phyloP scores from a whole-genome alignment of 495 filamentous ascomycete genomes.

The Cercophora newfieldiana region DNA sequence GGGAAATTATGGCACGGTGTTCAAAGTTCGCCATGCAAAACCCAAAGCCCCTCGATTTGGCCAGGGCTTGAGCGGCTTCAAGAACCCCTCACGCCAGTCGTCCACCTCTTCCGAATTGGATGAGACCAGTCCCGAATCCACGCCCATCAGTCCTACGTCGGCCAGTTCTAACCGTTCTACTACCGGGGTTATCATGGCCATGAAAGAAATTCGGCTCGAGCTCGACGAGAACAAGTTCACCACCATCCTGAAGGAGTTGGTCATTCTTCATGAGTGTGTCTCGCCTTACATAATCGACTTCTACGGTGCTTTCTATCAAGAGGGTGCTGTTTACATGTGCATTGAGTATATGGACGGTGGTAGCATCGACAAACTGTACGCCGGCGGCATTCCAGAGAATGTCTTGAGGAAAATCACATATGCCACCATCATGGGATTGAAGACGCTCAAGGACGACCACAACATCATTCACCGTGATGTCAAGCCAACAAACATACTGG shows the following conservation, averaged over 20 bases:
- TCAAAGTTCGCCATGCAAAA: slow-evolving; percentile 87
- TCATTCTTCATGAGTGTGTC: slow-evolving; percentile 91
- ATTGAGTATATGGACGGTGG: slow-evolving; percentile 99
- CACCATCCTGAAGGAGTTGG: slow-evolving; percentile 96
- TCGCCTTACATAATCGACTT: slow-evolving; percentile 98
- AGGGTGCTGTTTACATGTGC: slow-evolving; percentile 98
- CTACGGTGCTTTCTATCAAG: slow-evolving; percentile 98
- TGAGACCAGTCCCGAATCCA: slow-evolving; percentile 19
- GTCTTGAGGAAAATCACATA: slow-evolving; percentile 88
- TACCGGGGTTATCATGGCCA: slow-evolving; percentile 87
- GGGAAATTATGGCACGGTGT: slow-evolving; percentile 97
- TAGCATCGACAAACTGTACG: slow-evolving; percentile 96
- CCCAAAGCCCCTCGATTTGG: slow-evolving; percentile 78
- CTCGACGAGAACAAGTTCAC: slow-evolving; percentile 95
- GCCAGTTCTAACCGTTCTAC: slow-evolving; percentile 28
- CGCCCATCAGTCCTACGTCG: slow-evolving; percentile 21
- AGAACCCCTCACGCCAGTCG: slow-evolving; percentile 35
- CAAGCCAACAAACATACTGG: slow-evolving; percentile 96
- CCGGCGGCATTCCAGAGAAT: slow-evolving; percentile 86
- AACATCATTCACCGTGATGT: slow-evolving; percentile 99
- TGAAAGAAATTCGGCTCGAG: slow-evolving; percentile 98
- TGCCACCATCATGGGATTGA: slow-evolving; percentile 89
- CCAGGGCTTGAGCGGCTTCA: slow-evolving; percentile 67
- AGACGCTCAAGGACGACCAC: slow-evolving; percentile 93
- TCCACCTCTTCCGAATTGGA: slow-evolving; percentile 37